These are phyloP conservation scores for Epichloe baconii DNA, from an alignment of 2,329 filamentous ascomycete genomes.

Conservation along the genomic window DNA sequence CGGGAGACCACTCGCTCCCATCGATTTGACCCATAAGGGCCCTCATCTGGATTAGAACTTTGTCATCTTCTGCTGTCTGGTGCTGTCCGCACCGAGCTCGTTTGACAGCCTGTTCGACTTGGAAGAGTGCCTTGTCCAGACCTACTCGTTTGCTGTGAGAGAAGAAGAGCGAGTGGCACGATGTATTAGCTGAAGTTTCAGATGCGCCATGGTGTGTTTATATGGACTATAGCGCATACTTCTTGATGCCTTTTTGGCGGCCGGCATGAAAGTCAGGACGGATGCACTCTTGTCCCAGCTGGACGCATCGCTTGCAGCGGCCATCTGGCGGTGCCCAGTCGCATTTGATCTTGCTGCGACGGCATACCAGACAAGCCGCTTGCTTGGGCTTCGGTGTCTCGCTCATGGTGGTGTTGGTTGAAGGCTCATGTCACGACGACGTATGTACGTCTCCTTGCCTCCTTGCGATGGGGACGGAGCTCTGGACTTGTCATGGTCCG, in stretches of 20 bases:
- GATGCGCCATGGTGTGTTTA: no score
- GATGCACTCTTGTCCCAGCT: constrained; percentile 47
- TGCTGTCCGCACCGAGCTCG: constrained; percentile 33
- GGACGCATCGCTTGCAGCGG: constrained; percentile 48
- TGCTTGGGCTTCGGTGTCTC: constrained; percentile 19
- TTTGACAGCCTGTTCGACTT: constrained; percentile 57
- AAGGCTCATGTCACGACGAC: not conserved
- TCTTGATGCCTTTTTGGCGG: constrained; percentile 64
- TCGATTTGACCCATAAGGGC: constrained; percentile 22
- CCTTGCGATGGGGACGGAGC: no score
- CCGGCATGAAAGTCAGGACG: constrained; percentile 63
- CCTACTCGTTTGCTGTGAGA: constrained; percentile 53
- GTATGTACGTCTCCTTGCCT: no score
- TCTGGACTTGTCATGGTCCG: no score
- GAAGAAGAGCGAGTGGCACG: not conserved
- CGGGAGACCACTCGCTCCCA: constrained; percentile 8
- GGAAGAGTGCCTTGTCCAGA: constrained; percentile 59
- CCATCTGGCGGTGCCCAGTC: constrained; percentile 38
- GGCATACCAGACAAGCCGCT: constrained; percentile 50
- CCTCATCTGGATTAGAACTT: constrained; percentile 30
- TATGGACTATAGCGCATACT: constrained; percentile 31
- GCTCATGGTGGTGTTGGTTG: not conserved
- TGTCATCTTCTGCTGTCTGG: constrained; percentile 30
- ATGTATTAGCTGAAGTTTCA: not conserved
- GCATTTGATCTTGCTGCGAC: constrained; percentile 56